These are phyloP conservation scores for Trichoderma sp. DNA, from an alignment of 2,329 filamentous ascomycete species.

Conservation along the genomic window DNA sequence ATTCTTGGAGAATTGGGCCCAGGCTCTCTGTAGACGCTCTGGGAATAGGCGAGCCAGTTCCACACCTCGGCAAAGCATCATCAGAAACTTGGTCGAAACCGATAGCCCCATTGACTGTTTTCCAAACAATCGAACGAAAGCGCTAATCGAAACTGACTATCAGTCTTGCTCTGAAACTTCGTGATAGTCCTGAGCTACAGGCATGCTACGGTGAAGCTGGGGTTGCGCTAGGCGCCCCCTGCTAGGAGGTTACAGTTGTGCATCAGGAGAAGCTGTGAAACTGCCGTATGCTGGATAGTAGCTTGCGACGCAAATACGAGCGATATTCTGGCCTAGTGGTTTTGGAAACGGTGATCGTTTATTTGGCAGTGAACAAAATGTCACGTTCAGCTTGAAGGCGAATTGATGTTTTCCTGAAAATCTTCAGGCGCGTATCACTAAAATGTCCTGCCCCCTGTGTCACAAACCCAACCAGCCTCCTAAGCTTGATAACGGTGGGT, in stretches of 20 bases:
- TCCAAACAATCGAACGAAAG: not conserved
- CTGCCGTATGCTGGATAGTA: not conserved
- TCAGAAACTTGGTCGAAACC: not conserved
- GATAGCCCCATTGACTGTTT: not conserved
- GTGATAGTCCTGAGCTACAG: not conserved
- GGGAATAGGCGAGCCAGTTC: not conserved
- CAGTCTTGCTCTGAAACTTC: not conserved
- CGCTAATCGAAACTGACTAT: not conserved
- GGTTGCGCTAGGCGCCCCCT: not conserved
- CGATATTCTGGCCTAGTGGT: not conserved
- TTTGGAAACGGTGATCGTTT: not conserved
- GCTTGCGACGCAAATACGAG: not conserved
- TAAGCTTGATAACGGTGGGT: no score
- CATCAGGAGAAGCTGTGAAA: constrained; percentile 8
- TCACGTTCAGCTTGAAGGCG: no score
- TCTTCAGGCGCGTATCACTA: no score
- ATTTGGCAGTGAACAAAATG: not conserved
- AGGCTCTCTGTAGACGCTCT: not conserved
- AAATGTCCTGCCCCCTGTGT: no score
- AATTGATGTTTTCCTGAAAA: no score
- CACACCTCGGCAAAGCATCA: not conserved
- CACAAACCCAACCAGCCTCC: no score
- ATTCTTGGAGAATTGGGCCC: not conserved
- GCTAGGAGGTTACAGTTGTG: not conserved
- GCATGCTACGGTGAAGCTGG: not conserved